These are phyloP conservation scores for Candolleomyces eurysporus DNA, from an alignment of 768 basidiomycete species.

Conservation along the genomic window DNA sequence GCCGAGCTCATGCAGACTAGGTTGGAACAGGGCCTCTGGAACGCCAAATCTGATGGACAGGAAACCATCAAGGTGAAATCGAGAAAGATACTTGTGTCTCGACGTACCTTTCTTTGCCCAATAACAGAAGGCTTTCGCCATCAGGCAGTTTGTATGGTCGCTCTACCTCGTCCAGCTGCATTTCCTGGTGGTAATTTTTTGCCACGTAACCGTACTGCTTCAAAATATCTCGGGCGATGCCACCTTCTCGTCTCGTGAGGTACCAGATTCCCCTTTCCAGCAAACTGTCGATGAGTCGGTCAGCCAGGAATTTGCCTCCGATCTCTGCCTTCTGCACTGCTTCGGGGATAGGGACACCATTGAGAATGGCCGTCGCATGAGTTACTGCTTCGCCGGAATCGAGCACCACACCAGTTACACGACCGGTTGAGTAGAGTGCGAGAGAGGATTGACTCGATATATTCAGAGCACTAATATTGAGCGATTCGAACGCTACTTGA, in stretches of 20 bases:
- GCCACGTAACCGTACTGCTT: slow-evolving; percentile 67
- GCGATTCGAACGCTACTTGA: slow-evolving; percentile 87
- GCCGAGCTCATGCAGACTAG: neutral
- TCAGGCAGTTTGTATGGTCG: slow-evolving; percentile 69
- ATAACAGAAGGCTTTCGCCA: slow-evolving; percentile 67
- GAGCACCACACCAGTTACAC: slow-evolving; percentile 83
- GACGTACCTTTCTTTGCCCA: slow-evolving; percentile 58
- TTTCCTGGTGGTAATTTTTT: slow-evolving; percentile 69
- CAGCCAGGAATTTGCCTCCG: slow-evolving; percentile 43
- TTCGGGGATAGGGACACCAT: slow-evolving; percentile 78
- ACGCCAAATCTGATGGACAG: neutral
- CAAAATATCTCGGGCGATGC: slow-evolving; percentile 79
- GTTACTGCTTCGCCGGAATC: slow-evolving; percentile 90
- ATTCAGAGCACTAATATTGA: slow-evolving; percentile 84
- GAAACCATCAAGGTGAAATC: neutral
- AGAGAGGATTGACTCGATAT: slow-evolving; percentile 79
- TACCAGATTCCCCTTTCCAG: too few species aligned
- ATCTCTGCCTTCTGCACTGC: slow-evolving; percentile 80
- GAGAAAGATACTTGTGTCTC: slow-evolving; percentile 11
- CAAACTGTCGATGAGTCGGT: neutral
- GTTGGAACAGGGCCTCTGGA: slow-evolving; percentile 4
- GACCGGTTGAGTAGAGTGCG: slow-evolving; percentile 80
- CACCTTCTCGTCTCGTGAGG: slow-evolving; percentile 41
- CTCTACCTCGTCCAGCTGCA: slow-evolving; percentile 53
- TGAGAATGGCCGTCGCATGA: slow-evolving; percentile 88